A percentile compares a stretch with the other conserved stretches of the same genome.
phyloP scores from a whole-genome alignment of 352 stramenopile species.

The Pythium dissotocum region DNA sequence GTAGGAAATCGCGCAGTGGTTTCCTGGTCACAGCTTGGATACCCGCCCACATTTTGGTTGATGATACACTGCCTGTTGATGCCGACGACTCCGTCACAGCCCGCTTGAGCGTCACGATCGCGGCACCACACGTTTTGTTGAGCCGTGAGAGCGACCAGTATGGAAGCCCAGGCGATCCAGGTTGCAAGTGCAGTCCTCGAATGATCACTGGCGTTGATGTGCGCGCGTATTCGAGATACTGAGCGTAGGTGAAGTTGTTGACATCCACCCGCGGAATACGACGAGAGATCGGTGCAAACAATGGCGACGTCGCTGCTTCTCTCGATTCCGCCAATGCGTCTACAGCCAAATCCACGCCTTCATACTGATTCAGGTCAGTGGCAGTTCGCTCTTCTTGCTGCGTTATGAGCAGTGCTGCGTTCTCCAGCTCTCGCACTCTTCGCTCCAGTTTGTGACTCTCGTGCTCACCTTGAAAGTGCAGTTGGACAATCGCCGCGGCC shows the following conservation, averaged over 20 bases:
- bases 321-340: neutral
- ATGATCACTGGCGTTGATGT: slow-evolving; percentile 38
- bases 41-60: slow-evolving; percentile 22
- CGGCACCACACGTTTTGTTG: slow-evolving; percentile 18
- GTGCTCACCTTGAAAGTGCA: slow-evolving; percentile 2
- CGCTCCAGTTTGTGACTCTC: slow-evolving; percentile 13
- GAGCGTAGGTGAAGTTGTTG: slow-evolving; percentile 23
- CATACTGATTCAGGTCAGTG: neutral
- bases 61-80: neutral
- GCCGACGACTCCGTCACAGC: neutral
- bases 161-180: slow-evolving; percentile 27
- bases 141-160: slow-evolving; percentile 28
- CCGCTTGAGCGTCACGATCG: slow-evolving; percentile 24
- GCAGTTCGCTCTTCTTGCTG: neutral
- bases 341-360: neutral
- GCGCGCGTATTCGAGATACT: slow-evolving; percentile 28
- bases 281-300: slow-evolving; percentile 4
- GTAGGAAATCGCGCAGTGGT: slow-evolving; percentile 17
- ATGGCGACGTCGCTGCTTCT: neutral
- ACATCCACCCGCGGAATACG: slow-evolving; percentile 20
- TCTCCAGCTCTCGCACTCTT: slow-evolving; percentile 17
- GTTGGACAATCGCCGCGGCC: slow-evolving; percentile 7
- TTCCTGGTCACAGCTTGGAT: slow-evolving; percentile 18
- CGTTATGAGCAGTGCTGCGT: neutral
- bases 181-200: slow-evolving; percentile 20